Evolutionary conservation across 2,329 filamentous ascomycete species (phyloP).

Genomic region (Rhynchosporium agropyri): DNA sequence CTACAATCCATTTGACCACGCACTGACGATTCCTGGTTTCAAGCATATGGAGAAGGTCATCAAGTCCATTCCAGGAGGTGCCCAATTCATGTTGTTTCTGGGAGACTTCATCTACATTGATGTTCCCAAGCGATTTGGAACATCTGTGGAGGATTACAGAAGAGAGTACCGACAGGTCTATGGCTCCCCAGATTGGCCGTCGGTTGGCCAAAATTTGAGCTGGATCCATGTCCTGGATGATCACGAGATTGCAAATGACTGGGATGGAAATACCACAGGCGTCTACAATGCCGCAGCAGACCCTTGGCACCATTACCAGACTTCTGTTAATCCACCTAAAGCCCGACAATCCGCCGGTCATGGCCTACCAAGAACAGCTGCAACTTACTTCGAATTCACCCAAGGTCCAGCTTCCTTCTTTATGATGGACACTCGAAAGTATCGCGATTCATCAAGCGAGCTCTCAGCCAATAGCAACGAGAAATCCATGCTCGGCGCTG

Average conservation of each 20-base stretch:
- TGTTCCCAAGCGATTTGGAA: slow-evolving; percentile 79
- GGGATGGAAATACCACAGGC: slow-evolving; percentile 76
- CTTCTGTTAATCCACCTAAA: slow-evolving; percentile 76
- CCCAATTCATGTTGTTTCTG: slow-evolving; percentile 80
- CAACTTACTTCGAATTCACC: slow-evolving; percentile 86
- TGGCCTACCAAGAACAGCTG: slow-evolving; percentile 49
- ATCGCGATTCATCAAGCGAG: slow-evolving; percentile 69
- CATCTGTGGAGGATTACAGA: slow-evolving; percentile 73
- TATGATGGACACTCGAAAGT: slow-evolving; percentile 87
- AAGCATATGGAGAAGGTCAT: slow-evolving; percentile 74
- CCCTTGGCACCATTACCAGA: slow-evolving; percentile 86
- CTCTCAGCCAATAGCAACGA: slow-evolving; percentile 60
- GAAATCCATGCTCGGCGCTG: slow-evolving; percentile 85
- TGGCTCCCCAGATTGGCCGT: slow-evolving; percentile 86
- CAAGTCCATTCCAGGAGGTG: slow-evolving; percentile 60
- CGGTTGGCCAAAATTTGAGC: slow-evolving; percentile 76
- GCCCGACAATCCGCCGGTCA: slow-evolving; percentile 54
- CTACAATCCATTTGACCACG: slow-evolving; percentile 81
- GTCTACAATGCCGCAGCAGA: slow-evolving; percentile 57
- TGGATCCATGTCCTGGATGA: slow-evolving; percentile 98
- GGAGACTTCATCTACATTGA: slow-evolving; percentile 92
- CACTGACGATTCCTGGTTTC: slow-evolving; percentile 80
- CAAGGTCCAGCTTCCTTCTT: slow-evolving; percentile 94
- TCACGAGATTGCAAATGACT: slow-evolving; percentile 95
- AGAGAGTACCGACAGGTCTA: slow-evolving; percentile 96